A percentile compares a stretch with the other conserved stretches of the same genome.
phyloP scores from a whole-genome alignment of 768 basidiomycete genomes.

The Hygrophoropsis aurantiaca region DNA sequence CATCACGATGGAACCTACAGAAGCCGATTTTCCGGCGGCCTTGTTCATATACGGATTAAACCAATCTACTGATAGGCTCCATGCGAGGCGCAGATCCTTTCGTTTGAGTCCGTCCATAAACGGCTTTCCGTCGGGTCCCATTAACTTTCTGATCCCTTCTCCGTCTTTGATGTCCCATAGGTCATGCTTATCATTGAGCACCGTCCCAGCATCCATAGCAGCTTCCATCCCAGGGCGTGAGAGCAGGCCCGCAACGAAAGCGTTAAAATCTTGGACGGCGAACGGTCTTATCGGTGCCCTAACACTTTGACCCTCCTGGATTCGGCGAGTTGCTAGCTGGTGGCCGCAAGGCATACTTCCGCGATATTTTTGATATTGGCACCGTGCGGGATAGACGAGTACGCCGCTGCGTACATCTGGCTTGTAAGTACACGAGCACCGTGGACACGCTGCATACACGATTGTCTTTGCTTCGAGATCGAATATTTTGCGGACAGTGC shows the following conservation, averaged over 20 bases:
- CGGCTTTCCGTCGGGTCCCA: constrained; percentile 19
- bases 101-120: constrained; percentile 16
- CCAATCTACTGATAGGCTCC: constrained; percentile 25
- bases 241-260: constrained; percentile 28
- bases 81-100: constrained; percentile 14
- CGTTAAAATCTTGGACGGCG: constrained; percentile 24
- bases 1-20: constrained; percentile 13
- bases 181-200: background rate
- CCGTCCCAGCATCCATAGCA: constrained; percentile 19
- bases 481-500: constrained; percentile 16
- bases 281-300: constrained; percentile 13
- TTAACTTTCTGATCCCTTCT: constrained; percentile 21
- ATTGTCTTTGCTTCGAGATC: constrained; percentile 16
- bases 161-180: constrained; percentile 30
- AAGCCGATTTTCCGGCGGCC: constrained; percentile 13
- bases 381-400: constrained; percentile 16
- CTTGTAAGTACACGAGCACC: constrained; percentile 24
- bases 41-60: constrained; percentile 25
- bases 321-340: background rate
- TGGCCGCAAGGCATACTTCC: constrained; percentile 15
- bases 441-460: constrained; percentile 23
- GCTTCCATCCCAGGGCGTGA: constrained; percentile 24
- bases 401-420: background rate
- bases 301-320: background rate
- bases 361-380: constrained; percentile 13